Evolutionary conservation across 805 yeast species (phyloP), one percentile per base, ranked within the genome.

Genomic region (Saturnispora saitoi): DNA sequence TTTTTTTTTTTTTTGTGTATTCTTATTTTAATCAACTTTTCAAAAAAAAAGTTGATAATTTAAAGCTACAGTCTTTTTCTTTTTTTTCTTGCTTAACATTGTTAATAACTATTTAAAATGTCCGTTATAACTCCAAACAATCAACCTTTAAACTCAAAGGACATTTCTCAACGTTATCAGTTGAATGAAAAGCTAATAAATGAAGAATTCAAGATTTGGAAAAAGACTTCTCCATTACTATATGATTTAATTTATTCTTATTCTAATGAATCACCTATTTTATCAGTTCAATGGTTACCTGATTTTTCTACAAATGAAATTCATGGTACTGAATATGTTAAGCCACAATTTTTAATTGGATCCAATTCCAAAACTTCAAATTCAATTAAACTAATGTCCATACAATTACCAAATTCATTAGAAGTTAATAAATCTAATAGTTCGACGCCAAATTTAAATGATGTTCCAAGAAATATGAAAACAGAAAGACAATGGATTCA

Each of bases 121-220:
- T 37, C 29, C 7, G 15, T 37, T 22, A 34, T 38, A 11, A 24
- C 48, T 30, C 32, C 40, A 8, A 26, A 32, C 20, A 17, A 43
- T 30, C 32, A 15, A 9, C 24, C 43, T 7, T 19, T 31, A 19
- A 42, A 24, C 15, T 45, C 48, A 4, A 28, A 31, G 8, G 60
- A 58, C 14, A 48, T 59, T 42, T 61, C 54, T 39, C 57, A 60
- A 37, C 57, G 72, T 51, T 78, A 76, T 57, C 81, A 78, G 56
- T 67, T 71, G 45, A 70, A 71, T 43, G 86, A 81, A 57, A 84
- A 83, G 59, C 64, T 82, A 9, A 71, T 74, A 52, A 85, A 85
- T 57, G 95, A 85, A 64, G 93, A 85, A 66, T 84, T 75, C 70
- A 78, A 78, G 56, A 76, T 81, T 50, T 87, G 96, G 96, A 87